These are phyloP conservation scores for Lachnellula hyalina DNA, from an alignment of 2,329 filamentous ascomycete genomes.

Conservation along the genomic window DNA sequence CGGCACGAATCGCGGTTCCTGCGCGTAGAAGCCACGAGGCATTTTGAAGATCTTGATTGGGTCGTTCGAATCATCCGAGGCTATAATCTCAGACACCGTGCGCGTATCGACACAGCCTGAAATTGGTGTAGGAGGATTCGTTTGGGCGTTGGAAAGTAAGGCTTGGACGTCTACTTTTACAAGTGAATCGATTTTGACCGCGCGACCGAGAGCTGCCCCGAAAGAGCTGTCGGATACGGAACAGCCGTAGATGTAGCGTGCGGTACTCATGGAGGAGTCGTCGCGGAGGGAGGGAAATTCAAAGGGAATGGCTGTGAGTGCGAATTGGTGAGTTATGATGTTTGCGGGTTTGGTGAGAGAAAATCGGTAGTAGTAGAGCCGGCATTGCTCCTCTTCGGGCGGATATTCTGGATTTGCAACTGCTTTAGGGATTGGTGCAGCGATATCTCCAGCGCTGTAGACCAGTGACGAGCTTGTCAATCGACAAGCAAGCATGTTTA, in stretches of 20 bases:
- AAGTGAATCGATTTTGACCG: slow-evolving; percentile 61
- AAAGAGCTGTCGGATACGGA: slow-evolving; percentile 53
- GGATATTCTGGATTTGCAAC: slow-evolving; percentile 17
- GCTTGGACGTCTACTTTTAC: slow-evolving; percentile 54
- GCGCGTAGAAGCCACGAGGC: slow-evolving; percentile 56
- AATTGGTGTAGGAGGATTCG: slow-evolving; percentile 41
- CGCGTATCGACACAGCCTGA: slow-evolving; percentile 59
- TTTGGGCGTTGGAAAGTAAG: slow-evolving; percentile 49
- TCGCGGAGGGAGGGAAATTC: slow-evolving; percentile 61
- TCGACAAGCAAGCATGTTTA: slow-evolving; percentile 62
- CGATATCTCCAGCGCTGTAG: slow-evolving; percentile 59
- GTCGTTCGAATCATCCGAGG: slow-evolving; percentile 41
- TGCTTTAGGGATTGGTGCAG: slow-evolving; percentile 42
- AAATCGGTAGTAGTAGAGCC: slow-evolving; percentile 66
- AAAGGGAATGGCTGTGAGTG: slow-evolving; percentile 58
- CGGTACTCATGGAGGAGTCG: slow-evolving; percentile 48
- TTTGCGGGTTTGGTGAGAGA: slow-evolving; percentile 34
- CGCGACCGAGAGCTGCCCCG: slow-evolving; percentile 54
- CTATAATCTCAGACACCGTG: slow-evolving; percentile 46
- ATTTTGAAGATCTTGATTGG: slow-evolving; percentile 58
- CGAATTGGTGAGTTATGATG: slow-evolving; percentile 56
- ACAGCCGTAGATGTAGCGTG: slow-evolving; percentile 63
- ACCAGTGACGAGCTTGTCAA: slow-evolving; percentile 61
- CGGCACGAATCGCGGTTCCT: slow-evolving; percentile 63
- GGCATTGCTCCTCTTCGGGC: slow-evolving; percentile 58